Conservation (phyloP, 768 basidiomycete species). For the Tulasnella sp. region DNA sequence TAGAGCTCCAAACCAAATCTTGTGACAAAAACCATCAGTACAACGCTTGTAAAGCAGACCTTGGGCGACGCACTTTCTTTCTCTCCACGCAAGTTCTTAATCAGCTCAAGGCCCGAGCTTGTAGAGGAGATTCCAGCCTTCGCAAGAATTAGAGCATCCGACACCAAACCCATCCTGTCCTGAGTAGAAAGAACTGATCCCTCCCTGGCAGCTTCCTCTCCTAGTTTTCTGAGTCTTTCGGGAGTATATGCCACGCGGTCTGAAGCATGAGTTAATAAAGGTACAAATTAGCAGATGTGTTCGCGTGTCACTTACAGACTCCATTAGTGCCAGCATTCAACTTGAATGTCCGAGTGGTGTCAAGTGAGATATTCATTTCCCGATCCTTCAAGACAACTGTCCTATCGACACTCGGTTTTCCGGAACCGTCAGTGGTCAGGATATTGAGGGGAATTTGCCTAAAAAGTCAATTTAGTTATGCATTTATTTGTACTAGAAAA, state of each 20-base stretch:
- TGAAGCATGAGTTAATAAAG: constrained; percentile 23
- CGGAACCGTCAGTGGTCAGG: constrained; percentile 44
- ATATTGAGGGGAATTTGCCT: constrained; percentile 77
- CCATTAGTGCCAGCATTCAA: constrained; percentile 81
- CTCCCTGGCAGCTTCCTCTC: constrained; percentile 57
- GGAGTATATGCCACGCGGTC: constrained; percentile 80
- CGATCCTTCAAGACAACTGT: constrained; percentile 52
- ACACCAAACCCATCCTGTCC: constrained; percentile 80
- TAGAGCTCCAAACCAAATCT: constrained; percentile 76
- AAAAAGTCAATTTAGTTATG: background rate
- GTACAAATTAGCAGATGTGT: constrained; percentile 2
- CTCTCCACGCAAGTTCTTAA: constrained; percentile 57
- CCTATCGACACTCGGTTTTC: constrained; percentile 47
- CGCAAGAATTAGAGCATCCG: constrained; percentile 68
- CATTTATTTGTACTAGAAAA: background rate
- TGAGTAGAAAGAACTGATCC: constrained; percentile 58
- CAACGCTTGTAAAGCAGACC: constrained; percentile 17
- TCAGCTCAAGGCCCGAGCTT: constrained; percentile 61
- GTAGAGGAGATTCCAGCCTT: constrained; percentile 67
- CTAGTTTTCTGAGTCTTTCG: constrained; percentile 65
- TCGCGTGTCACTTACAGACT: constrained; percentile 49
- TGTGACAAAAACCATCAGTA: background rate
- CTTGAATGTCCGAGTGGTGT: constrained; percentile 70
- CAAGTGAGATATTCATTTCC: constrained; percentile 54
- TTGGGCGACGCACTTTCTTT: constrained; percentile 47